Conservation (phyloP, 2,329 filamentous ascomycete genomes). For the Hypoxylon sp. region DNA sequence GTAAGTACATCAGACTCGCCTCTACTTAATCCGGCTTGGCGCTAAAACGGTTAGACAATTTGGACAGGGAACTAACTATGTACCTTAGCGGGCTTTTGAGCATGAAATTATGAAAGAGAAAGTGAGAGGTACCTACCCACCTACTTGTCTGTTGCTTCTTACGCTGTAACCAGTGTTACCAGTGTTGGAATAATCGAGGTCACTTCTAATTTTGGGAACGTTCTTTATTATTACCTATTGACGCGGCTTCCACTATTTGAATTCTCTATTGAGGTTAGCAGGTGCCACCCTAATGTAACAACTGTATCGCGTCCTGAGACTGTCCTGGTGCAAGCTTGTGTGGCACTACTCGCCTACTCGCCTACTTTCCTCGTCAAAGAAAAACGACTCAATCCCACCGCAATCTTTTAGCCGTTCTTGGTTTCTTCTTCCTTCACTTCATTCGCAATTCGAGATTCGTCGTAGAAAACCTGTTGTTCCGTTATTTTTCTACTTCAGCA, state of each 20-base stretch:
- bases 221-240: conserved; percentile 16
- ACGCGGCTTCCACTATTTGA: conserved; percentile 1
- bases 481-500: conserved; percentile 4
- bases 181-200: conserved; percentile 7
- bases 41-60: conserved; percentile 28
- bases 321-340: conserved; percentile 23
- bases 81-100: conserved; percentile 44
- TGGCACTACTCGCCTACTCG: conserved; percentile 9
- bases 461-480: neutral
- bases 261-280: conserved; percentile 1
- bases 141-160: neutral
- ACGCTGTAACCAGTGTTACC: neutral
- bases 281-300: conserved; percentile 12
- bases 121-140: conserved; percentile 3
- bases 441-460: neutral
- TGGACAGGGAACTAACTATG: neutral
- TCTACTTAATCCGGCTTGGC: conserved; percentile 46
- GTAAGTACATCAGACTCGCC: conserved; percentile 18
- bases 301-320: conserved; percentile 30
- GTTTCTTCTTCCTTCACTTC: conserved; percentile 18
- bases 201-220: conserved; percentile 22
- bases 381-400: conserved; percentile 32
- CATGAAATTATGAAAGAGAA: conserved; percentile 38
- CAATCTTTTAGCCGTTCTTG: conserved; percentile 1
- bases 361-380: conserved; percentile 23